Percentiles rank a stretch among this genome's conserved stretches.
These are phyloP conservation scores for Coemansia aciculifera DNA, from an alignment of 192 early-diverging fungal genomes.

Conservation along the genomic window DNA sequence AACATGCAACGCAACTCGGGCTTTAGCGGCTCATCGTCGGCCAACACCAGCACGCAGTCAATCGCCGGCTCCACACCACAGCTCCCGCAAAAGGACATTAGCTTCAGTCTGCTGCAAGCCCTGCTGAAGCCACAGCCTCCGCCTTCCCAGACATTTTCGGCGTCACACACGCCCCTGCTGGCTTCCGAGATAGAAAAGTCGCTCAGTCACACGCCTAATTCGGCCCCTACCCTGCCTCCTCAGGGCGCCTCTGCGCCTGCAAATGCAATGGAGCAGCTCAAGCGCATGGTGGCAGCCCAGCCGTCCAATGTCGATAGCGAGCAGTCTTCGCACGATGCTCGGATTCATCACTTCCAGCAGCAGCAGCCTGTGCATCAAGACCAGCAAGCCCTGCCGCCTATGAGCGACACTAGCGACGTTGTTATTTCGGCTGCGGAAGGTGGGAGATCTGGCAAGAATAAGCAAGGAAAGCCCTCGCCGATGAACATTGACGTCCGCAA, in stretches of 20 bases:
- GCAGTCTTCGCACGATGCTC: constrained; percentile 5
- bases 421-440: neutral
- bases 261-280: constrained; percentile 43
- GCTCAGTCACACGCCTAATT: constrained; percentile 13
- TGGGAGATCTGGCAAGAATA: neutral
- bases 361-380: constrained; percentile 18
- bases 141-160: constrained; percentile 20
- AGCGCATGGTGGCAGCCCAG: constrained; percentile 46
- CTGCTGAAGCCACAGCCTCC: constrained; percentile 46
- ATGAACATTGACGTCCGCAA: constrained; percentile 35
- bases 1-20: constrained; percentile 13
- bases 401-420: neutral
- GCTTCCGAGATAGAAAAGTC: constrained; percentile 26
- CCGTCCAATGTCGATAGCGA: neutral
- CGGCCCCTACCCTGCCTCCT: constrained; percentile 1
- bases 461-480: constrained; percentile 6
- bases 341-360: constrained; percentile 1
- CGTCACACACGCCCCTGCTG: constrained; percentile 13
- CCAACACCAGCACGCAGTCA: constrained; percentile 34
- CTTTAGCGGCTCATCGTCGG: constrained; percentile 27
- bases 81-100: constrained; percentile 33
- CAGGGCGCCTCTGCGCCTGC: constrained; percentile 6
- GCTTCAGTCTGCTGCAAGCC: constrained; percentile 43
- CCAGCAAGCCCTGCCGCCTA: constrained; percentile 8
- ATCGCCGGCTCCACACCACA: constrained; percentile 30